Conservation (phyloP, 805 yeast species). For the Metschnikowia similis region DNA sequence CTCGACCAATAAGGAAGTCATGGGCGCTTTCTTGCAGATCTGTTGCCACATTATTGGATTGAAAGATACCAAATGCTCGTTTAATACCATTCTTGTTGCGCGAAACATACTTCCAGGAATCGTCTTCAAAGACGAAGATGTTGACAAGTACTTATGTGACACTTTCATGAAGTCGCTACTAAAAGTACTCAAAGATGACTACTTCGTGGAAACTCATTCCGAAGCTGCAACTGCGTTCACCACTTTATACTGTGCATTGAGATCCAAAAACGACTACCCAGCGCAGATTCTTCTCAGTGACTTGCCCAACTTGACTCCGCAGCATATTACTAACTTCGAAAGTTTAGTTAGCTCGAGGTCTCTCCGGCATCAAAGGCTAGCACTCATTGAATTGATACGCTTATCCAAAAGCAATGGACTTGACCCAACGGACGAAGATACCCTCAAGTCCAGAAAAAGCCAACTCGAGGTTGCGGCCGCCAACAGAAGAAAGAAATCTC, state of each 20-base stretch:
- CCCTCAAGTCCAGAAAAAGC: constrained; percentile 47
- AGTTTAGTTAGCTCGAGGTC: constrained; percentile 57
- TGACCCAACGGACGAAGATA: constrained; percentile 25
- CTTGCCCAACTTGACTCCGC: constrained; percentile 52
- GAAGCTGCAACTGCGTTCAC: constrained; percentile 92
- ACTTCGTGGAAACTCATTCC: constrained; percentile 79
- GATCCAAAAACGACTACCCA: constrained; percentile 67
- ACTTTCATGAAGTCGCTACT: constrained; percentile 68
- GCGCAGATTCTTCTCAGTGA: constrained; percentile 52
- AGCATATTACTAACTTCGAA: constrained; percentile 62
- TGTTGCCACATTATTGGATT: constrained; percentile 74
- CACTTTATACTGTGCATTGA: constrained; percentile 66
- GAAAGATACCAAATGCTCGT: constrained; percentile 89
- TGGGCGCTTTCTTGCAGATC: constrained; percentile 74
- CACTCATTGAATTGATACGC: constrained; percentile 71
- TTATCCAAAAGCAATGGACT: constrained; percentile 45
- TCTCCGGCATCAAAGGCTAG: constrained; percentile 73
- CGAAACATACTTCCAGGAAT: constrained; percentile 69
- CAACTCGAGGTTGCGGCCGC: constrained; percentile 46
- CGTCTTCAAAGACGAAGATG: constrained; percentile 64
- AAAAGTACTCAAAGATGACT: constrained; percentile 63
- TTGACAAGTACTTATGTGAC: constrained; percentile 64
- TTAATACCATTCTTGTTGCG: constrained; percentile 79
- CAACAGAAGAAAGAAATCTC: constrained; percentile 45
- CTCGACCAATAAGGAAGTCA: constrained; percentile 55